These are phyloP conservation scores for Aspergillus sp. DNA, from an alignment of 2,329 filamentous ascomycete species.

Conservation along the genomic window DNA sequence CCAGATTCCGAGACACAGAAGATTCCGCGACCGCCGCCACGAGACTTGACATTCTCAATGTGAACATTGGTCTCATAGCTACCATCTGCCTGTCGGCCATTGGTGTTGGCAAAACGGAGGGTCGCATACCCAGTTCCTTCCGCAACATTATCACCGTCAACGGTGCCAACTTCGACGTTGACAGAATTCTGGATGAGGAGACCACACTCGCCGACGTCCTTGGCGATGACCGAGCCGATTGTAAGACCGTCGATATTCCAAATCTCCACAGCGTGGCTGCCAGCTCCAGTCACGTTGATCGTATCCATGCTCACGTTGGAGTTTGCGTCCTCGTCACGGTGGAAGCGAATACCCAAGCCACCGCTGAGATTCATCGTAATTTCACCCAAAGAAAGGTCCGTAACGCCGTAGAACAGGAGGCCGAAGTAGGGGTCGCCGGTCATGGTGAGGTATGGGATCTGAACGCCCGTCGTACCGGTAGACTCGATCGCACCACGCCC, in stretches of 20 bases:
- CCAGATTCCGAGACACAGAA: conserved; percentile 13
- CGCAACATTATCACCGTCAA: conserved; percentile 11
- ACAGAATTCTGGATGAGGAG: conserved; percentile 9
- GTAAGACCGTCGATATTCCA: conserved; percentile 16
- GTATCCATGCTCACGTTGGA: conserved; percentile 11
- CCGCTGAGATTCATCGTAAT: conserved; percentile 12
- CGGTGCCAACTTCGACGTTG: conserved; percentile 9
- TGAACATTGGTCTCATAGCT: conserved; percentile 11
- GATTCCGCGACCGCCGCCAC: conserved; percentile 10
- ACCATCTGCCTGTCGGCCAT: conserved; percentile 7
- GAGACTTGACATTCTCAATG: conserved; percentile 9
- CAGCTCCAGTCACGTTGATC: conserved; percentile 8
- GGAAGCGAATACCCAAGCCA: conserved; percentile 12
- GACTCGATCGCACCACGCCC: conserved; percentile 13
- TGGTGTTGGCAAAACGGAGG: conserved; percentile 12
- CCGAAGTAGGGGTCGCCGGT: conserved; percentile 13
- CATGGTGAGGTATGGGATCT: conserved; percentile 11
- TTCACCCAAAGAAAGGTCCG: conserved; percentile 5
- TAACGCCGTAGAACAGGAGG: conserved; percentile 10
- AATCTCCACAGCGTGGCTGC: conserved; percentile 13
- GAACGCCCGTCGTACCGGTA: conserved; percentile 1
- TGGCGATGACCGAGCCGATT: conserved; percentile 10
- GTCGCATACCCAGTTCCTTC: conserved; percentile 10
- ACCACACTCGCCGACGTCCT: conserved; percentile 12
- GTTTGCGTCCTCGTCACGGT: conserved; percentile 13